Evolutionary conservation across 108 stramenopile species (phyloP).

Genomic region (Cylindrotheca fusiformis): DNA sequence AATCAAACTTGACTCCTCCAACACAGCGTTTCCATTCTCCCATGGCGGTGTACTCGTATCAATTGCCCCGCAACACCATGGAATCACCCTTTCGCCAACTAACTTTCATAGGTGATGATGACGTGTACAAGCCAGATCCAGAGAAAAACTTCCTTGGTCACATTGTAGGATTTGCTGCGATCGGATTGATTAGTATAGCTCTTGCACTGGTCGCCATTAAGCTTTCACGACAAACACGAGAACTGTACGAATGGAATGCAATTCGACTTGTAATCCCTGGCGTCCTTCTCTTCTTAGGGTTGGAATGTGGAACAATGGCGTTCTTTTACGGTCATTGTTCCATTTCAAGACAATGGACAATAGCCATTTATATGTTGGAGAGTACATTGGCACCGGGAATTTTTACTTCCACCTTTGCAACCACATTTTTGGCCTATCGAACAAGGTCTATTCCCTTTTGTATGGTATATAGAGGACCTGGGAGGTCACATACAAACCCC

Average conservation of each 20-base stretch:
- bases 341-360: constrained; percentile 19
- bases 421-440: constrained; percentile 30
- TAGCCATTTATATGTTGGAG: constrained; percentile 29
- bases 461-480: constrained; percentile 29
- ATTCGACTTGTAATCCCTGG: constrained; percentile 32
- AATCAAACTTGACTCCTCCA: no score
- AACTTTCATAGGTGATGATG: not conserved
- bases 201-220: not conserved
- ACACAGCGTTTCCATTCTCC: no score
- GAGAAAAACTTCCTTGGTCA: not conserved
- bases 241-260: constrained; percentile 37
- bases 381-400: constrained; percentile 29
- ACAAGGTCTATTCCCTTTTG: constrained; percentile 35
- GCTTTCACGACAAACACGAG: not conserved
- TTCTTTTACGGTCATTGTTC: constrained; percentile 4
- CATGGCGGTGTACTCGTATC: no score
- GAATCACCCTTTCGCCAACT: not conserved
- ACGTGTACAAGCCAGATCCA: not conserved
- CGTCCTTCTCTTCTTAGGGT: constrained; percentile 5
- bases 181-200: not conserved
- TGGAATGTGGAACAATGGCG: constrained; percentile 22
- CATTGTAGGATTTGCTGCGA: not conserved
- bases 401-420: constrained; percentile 29
- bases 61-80: constrained; percentile 44
- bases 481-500: constrained; percentile 2